These are phyloP conservation scores for Teunomyces funiuensis DNA, from an alignment of 805 yeast genomes.

Conservation along the genomic window DNA sequence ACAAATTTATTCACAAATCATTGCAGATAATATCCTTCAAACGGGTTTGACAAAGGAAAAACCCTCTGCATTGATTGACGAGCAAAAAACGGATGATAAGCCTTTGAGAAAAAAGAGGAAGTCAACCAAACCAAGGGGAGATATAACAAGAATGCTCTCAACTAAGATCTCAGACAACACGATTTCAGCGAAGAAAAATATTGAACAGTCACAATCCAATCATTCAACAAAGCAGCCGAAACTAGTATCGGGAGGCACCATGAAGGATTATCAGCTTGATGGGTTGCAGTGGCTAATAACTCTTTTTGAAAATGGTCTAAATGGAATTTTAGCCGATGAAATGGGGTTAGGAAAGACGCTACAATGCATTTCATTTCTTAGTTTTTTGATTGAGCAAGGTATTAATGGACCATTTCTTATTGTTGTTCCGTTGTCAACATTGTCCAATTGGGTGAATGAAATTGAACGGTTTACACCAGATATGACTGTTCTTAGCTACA, in stretches of 20 bases:
- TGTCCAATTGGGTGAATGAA: slow-evolving; percentile 83
- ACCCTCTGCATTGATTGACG: slow-evolving; percentile 46
- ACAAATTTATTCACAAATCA: slow-evolving; percentile 81
- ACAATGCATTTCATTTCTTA: slow-evolving; percentile 78
- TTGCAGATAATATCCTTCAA: slow-evolving; percentile 72
- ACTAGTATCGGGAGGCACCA: slow-evolving; percentile 44
- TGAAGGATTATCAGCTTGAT: slow-evolving; percentile 84
- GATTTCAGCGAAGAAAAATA: slow-evolving; percentile 19
- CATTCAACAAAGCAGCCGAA: slow-evolving; percentile 26
- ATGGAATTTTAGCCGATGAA: slow-evolving; percentile 95
- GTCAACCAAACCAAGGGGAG: slow-evolving; percentile 4
- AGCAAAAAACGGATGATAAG: slow-evolving; percentile 23
- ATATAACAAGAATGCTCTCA: slow-evolving; percentile 14
- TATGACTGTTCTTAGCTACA: slow-evolving; percentile 60
- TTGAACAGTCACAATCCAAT: slow-evolving; percentile 25
- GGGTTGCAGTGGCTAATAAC: slow-evolving; percentile 92
- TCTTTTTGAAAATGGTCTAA: slow-evolving; percentile 87
- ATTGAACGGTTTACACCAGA: slow-evolving; percentile 71
- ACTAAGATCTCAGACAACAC: slow-evolving; percentile 17
- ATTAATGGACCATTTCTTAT: slow-evolving; percentile 75
- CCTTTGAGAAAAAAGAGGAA: slow-evolving; percentile 1
- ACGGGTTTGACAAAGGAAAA: slow-evolving; percentile 28
- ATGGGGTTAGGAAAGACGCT: slow-evolving; percentile 97
- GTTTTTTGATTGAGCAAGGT: slow-evolving; percentile 76
- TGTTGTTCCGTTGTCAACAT: slow-evolving; percentile 81